Conservation (phyloP, 2,329 filamentous ascomycete species). For the Claviceps capensis region DNA sequence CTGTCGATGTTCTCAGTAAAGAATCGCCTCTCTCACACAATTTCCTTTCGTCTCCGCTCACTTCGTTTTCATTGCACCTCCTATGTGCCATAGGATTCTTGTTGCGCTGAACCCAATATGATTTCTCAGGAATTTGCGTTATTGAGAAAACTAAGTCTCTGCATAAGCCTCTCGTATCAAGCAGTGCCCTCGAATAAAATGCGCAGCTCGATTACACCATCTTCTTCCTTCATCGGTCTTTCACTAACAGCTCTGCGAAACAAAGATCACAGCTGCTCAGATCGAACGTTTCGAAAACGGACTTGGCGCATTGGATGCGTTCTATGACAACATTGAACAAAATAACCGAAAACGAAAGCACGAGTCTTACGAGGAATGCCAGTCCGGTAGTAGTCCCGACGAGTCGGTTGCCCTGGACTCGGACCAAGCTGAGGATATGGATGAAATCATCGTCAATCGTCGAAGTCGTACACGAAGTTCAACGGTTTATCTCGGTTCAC, state of each 20-base stretch:
- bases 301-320: conserved; percentile 13
- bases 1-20: too few species aligned
- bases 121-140: neutral
- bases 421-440: conserved; percentile 12
- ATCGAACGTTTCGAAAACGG: conserved; percentile 21
- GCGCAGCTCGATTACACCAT: neutral
- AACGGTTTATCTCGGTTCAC: neutral
- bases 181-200: neutral
- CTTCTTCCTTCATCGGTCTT: neutral
- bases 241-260: conserved; percentile 8
- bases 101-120: neutral
- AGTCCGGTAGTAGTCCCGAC: conserved; percentile 12
- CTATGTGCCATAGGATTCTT: neutral
- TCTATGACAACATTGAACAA: conserved; percentile 9
- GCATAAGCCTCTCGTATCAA: neutral
- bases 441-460: conserved; percentile 6
- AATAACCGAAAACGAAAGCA: conserved; percentile 19
- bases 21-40: too few species aligned
- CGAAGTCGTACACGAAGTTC: neutral
- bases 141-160: neutral
- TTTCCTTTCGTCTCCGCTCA: neutral
- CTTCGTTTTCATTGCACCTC: neutral
- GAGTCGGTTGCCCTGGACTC: conserved; percentile 15
- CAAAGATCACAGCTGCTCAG: conserved; percentile 18
- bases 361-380: conserved; percentile 15